These are phyloP conservation scores for Calvatia gigantea DNA, from an alignment of 768 basidiomycete genomes.

Conservation along the genomic window DNA sequence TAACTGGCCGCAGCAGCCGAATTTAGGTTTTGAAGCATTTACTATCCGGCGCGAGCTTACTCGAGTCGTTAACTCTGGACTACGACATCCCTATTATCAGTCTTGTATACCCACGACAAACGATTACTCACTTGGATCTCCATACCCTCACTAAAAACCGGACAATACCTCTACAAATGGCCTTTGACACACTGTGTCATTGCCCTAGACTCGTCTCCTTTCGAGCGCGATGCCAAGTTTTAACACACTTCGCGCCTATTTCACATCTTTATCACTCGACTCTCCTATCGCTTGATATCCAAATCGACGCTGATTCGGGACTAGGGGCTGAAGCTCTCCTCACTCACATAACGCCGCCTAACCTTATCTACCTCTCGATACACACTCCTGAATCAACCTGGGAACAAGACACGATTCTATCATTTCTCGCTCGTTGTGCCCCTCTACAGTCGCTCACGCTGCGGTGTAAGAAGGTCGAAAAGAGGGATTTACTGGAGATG, in stretches of 20 bases:
- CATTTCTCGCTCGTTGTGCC: constrained; percentile 2
- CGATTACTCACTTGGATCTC: constrained; percentile 4
- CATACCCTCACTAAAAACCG: constrained; percentile 4
- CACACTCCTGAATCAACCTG: constrained; percentile 1
- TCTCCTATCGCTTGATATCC: constrained; percentile 1
- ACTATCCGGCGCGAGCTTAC: not conserved
- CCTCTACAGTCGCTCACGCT: not conserved
- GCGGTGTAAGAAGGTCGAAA: constrained; percentile 8
- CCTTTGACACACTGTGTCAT: constrained; percentile 5
- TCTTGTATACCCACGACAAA: constrained; percentile 3
- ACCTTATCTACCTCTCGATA: not conserved
- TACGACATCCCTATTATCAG: constrained; percentile 1
- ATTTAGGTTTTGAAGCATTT: not conserved
- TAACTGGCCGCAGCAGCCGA: not conserved
- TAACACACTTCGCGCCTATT: not conserved
- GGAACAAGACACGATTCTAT: constrained; percentile 9
- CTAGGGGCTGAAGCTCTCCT: constrained; percentile 7
- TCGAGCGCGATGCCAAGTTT: constrained; percentile 4
- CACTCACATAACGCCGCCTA: constrained; percentile 1
- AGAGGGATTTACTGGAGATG: not conserved
- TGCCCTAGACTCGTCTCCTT: not conserved
- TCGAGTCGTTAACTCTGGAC: constrained; percentile 2
- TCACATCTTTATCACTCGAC: constrained; percentile 1
- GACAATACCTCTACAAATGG: constrained; percentile 10
- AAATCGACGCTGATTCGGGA: constrained; percentile 9